Percentiles rank a stretch among this genome's conserved stretches.
Evolutionary conservation across 805 yeast genomes (phyloP).

Genomic region (Myxozyma melibiosi): DNA sequence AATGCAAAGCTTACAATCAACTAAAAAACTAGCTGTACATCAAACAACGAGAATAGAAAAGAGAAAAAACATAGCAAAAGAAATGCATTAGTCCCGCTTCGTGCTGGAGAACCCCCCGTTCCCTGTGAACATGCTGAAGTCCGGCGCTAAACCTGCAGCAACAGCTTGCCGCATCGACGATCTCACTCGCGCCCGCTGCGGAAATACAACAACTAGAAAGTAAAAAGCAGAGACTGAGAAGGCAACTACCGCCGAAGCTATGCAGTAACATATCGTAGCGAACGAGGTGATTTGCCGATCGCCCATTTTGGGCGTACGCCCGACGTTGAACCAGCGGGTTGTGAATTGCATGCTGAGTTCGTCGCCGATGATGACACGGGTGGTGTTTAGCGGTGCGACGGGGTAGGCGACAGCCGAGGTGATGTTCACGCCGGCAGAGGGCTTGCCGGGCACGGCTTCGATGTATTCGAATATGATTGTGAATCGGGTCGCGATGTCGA

Average conservation of each 20-base stretch:
- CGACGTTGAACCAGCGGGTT: slow-evolving; percentile 53
- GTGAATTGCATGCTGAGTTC: slow-evolving; percentile 58
- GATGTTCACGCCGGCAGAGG: slow-evolving; percentile 38
- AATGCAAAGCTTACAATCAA: too few species aligned
- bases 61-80: background rate
- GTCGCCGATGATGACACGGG: slow-evolving; percentile 66
- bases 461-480: slow-evolving; percentile 53
- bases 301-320: slow-evolving; percentile 22
- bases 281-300: slow-evolving; percentile 22
- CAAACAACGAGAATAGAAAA: too few species aligned
- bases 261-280: slow-evolving; percentile 32
- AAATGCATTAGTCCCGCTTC: slow-evolving; percentile 21
- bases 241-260: slow-evolving; percentile 33
- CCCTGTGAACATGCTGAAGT: slow-evolving; percentile 24
- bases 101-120: slow-evolving; percentile 4
- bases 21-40: too few species aligned
- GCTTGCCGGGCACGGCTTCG: slow-evolving; percentile 40
- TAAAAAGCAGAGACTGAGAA: slow-evolving; percentile 25
- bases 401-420: slow-evolving; percentile 30
- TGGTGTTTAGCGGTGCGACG: slow-evolving; percentile 38
- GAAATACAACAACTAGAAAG: slow-evolving; percentile 34
- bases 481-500: slow-evolving; percentile 63
- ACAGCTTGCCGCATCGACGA: slow-evolving; percentile 25
- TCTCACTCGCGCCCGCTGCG: slow-evolving; percentile 29
- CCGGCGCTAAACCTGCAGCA: slow-evolving; percentile 25